Conservation (phyloP, 345 rosid species). For the Corymbia maculata region DNA sequence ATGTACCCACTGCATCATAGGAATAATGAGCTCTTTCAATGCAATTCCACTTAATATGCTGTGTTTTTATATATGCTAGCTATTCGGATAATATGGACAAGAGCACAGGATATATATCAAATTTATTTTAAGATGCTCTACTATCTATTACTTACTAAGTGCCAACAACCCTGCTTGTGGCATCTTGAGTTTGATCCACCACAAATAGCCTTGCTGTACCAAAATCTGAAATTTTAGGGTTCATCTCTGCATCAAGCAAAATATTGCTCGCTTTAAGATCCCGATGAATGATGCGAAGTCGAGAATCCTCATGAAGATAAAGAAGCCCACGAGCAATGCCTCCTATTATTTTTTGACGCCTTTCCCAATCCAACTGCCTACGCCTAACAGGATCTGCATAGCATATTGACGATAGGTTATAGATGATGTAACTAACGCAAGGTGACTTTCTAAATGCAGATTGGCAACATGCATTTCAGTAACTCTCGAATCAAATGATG, state of each 20-base stretch:
- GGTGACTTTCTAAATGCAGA: not conserved
- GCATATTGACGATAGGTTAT: not conserved
- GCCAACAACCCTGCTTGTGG: not conserved
- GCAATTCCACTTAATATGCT: not conserved
- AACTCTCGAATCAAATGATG: not conserved
- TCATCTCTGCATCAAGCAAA: not conserved
- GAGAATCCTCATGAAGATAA: not conserved
- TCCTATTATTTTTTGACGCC: not conserved
- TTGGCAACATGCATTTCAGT: not conserved
- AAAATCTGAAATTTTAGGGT: not conserved
- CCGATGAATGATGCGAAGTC: not conserved
- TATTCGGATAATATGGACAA: not conserved
- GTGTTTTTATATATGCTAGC: not conserved
- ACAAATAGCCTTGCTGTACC: not conserved
- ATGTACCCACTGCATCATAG: not conserved
- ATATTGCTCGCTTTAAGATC: not conserved
- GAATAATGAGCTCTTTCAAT: not conserved
- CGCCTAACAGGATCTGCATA: not conserved
- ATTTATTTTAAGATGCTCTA: not conserved
- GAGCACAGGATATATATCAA: rapidly evolving
- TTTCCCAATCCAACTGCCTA: not conserved
- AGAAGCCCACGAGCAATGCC: not conserved
- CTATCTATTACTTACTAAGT: not conserved
- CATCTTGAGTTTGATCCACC: not conserved
- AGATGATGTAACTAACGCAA: not conserved